A percentile compares a stretch with the other conserved stretches of the same genome.
Conservation (phyloP, 2,329 filamentous ascomycete species). For the Botrytis aclada region DNA sequence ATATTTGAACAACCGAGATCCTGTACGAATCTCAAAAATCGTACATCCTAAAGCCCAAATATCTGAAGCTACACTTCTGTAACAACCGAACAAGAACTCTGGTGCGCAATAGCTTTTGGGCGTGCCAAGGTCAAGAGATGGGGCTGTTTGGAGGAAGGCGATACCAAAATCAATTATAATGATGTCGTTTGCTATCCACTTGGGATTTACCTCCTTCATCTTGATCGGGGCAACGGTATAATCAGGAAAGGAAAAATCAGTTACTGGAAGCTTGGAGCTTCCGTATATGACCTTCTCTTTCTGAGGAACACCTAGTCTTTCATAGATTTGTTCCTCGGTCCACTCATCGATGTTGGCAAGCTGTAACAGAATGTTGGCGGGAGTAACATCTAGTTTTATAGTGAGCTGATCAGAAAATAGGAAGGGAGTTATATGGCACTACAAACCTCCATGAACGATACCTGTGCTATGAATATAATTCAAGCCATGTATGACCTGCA, state of each 20-base stretch:
- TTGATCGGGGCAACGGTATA: conserved; percentile 24
- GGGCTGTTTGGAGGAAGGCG: conserved; percentile 17
- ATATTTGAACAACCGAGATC: conserved; percentile 22
- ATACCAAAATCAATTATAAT: conserved; percentile 29
- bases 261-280: not conserved
- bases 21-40: conserved; percentile 26
- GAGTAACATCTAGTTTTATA: conserved; percentile 21
- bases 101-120: conserved; percentile 26
- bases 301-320: conserved; percentile 23
- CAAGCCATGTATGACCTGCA: conserved; percentile 25
- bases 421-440: not conserved
- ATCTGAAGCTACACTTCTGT: conserved; percentile 23
- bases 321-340: conserved; percentile 22
- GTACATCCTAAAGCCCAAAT: conserved; percentile 29
- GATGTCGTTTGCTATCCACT: conserved; percentile 26
- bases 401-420: not conserved
- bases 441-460: conserved; percentile 28
- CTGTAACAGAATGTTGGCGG: conserved; percentile 26
- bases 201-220: conserved; percentile 24
- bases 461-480: conserved; percentile 25
- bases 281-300: conserved; percentile 16
- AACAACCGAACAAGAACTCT: conserved; percentile 23
- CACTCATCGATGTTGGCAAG: conserved; percentile 27
- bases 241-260: conserved; percentile 12
- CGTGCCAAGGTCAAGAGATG: conserved; percentile 22